Percentiles rank a stretch among this genome's conserved stretches.
Conservation (phyloP, 495 filamentous ascomycete species). For the Neurospora cerealis region DNA sequence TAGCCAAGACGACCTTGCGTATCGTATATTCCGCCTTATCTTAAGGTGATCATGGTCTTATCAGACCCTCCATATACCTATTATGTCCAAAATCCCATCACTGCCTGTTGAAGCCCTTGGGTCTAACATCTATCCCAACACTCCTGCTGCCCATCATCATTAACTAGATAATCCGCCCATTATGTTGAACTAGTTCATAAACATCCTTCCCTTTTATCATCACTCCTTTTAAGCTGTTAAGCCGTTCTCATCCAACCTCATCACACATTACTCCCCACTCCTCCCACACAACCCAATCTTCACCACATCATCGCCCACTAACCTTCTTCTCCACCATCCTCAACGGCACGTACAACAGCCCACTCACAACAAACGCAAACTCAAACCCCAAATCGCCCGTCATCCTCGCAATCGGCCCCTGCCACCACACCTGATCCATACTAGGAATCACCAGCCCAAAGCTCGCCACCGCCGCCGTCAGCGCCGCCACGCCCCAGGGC, state of each 20-base stretch:
- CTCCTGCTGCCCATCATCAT: not conserved
- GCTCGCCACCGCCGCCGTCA: conserved; percentile 25
- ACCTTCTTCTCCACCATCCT: conserved; percentile 29
- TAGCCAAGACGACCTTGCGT: not conserved
- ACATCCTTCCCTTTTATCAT: not conserved
- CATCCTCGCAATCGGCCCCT: conserved; percentile 41
- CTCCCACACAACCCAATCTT: not conserved
- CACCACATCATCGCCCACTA: conserved; percentile 7
- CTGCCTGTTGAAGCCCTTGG: not conserved
- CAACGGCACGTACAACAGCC: conserved; percentile 37
- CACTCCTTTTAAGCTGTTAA: not conserved
- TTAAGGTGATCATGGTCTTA: not conserved
- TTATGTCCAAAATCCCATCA: not conserved
- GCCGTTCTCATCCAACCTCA: not conserved
- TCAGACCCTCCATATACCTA: not conserved
- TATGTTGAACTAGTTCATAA: not conserved
- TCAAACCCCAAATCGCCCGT: conserved; percentile 53
- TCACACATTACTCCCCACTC: not conserved
- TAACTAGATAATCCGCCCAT: not conserved
- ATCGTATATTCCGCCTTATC: not conserved
- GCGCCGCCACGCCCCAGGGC: conserved; percentile 39
- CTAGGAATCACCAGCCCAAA: conserved; percentile 41
- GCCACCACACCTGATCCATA: conserved; percentile 48
- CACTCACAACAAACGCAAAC: conserved; percentile 40
- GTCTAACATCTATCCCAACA: not conserved